These are phyloP conservation scores for Colletotrichum sp. DNA, from an alignment of 2,329 filamentous ascomycete genomes.

Conservation along the genomic window DNA sequence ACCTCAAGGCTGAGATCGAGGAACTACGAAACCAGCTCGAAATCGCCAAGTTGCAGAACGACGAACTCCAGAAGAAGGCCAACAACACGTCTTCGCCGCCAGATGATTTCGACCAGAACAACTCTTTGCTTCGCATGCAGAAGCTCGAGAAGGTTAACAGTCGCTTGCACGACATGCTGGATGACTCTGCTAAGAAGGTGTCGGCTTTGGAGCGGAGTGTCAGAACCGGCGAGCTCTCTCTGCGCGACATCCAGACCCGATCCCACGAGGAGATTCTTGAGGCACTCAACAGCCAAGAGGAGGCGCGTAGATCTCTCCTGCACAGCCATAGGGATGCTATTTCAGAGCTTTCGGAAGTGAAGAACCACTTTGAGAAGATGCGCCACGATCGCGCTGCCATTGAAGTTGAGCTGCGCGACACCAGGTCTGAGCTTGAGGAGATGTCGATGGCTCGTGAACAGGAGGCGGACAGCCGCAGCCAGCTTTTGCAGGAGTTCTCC, in stretches of 20 bases:
- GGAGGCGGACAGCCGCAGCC: slow-evolving; percentile 84
- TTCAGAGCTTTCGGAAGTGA: slow-evolving; percentile 84
- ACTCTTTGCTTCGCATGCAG: slow-evolving; percentile 80
- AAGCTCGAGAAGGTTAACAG: slow-evolving; percentile 93
- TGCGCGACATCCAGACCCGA: slow-evolving; percentile 90
- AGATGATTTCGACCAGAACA: slow-evolving; percentile 74
- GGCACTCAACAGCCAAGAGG: slow-evolving; percentile 90
- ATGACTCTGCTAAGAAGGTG: slow-evolving; percentile 92
- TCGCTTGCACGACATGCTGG: slow-evolving; percentile 90
- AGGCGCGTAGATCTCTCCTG: slow-evolving; percentile 81
- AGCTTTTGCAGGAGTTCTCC: slow-evolving; percentile 89
- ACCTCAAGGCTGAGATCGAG: slow-evolving; percentile 88
- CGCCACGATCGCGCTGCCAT: slow-evolving; percentile 80
- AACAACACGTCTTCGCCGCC: slow-evolving; percentile 69
- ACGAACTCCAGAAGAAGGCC: slow-evolving; percentile 87
- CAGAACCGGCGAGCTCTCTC: slow-evolving; percentile 82
- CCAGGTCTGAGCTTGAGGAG: slow-evolving; percentile 83
- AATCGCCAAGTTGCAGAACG: slow-evolving; percentile 93
- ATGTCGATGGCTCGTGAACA: slow-evolving; percentile 81
- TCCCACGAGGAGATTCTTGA: slow-evolving; percentile 95
- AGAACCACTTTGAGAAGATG: slow-evolving; percentile 84
- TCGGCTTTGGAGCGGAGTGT: slow-evolving; percentile 88
- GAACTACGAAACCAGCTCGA: slow-evolving; percentile 94
- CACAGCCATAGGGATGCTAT: slow-evolving; percentile 87
- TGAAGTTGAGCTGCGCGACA: slow-evolving; percentile 87